Conservation (phyloP, 2,329 filamentous ascomycete genomes). For the Penicillium sp. region DNA sequence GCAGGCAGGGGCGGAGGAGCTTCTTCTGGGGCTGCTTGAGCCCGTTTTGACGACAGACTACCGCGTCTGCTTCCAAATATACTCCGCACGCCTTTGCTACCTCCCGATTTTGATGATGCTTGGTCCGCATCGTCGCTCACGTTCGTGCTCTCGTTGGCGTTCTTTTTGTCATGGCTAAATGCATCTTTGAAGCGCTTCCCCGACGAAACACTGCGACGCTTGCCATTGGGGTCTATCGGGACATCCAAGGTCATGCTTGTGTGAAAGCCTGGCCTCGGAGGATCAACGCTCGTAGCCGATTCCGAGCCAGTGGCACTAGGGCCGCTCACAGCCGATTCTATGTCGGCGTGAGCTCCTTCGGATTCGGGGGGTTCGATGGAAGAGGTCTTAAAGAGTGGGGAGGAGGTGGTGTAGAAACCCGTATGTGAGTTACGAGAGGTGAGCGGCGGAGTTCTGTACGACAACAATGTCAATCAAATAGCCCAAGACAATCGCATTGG, state of each 20-base stretch:
- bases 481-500: neutral
- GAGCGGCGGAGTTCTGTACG: constrained; percentile 44
- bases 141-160: constrained; percentile 44
- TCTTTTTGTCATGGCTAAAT: constrained; percentile 49
- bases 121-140: constrained; percentile 48
- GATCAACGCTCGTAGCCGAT: constrained; percentile 41
- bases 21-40: constrained; percentile 24
- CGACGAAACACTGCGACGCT: constrained; percentile 63
- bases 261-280: constrained; percentile 25
- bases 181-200: constrained; percentile 67
- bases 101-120: constrained; percentile 40
- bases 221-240: constrained; percentile 34
- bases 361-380: constrained; percentile 42
- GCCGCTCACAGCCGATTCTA: constrained; percentile 28
- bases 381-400: constrained; percentile 60
- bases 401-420: constrained; percentile 65
- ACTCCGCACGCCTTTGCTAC: constrained; percentile 39
- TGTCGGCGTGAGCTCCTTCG: constrained; percentile 26
- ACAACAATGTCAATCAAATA: constrained; percentile 15
- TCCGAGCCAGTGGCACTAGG: constrained; percentile 36
- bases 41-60: constrained; percentile 34
- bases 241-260: constrained; percentile 29
- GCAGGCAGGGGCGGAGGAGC: constrained; percentile 32
- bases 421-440: constrained; percentile 61
- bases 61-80: constrained; percentile 37